Evolutionary conservation across 2,329 filamentous ascomycete species (phyloP).

Genomic region (Phialophora tarda): DNA sequence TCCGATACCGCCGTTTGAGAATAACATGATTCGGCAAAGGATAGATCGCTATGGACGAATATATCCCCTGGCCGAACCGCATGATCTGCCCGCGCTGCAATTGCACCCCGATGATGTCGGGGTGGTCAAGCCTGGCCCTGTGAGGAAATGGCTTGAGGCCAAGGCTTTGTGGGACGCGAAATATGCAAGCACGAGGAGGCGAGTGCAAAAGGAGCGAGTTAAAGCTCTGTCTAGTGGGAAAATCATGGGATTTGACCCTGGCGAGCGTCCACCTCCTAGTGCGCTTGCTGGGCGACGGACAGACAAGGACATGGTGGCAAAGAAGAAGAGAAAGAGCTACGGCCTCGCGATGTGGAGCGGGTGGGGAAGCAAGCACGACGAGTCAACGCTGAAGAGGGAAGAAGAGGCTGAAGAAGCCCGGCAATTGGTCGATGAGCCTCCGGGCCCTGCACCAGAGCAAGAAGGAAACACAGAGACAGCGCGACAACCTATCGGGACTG

Average conservation of each 20-base stretch:
- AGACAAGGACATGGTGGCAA: constrained; percentile 48
- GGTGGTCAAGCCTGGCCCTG: constrained; percentile 77
- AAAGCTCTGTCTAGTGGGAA: constrained; percentile 71
- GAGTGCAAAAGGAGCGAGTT: constrained; percentile 73
- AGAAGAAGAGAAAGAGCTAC: constrained; percentile 67
- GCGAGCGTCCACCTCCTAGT: constrained; percentile 80
- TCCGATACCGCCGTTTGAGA: constrained; percentile 75
- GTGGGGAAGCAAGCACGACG: constrained; percentile 89
- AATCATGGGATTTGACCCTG: constrained; percentile 71
- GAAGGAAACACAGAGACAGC: background rate
- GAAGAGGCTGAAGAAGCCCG: constrained; percentile 24
- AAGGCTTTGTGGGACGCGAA: constrained; percentile 74
- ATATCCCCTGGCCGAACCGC: constrained; percentile 67
- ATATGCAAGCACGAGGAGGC: constrained; percentile 71
- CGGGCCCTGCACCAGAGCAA: background rate
- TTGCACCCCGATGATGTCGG: constrained; percentile 72
- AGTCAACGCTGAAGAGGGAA: constrained; percentile 64
- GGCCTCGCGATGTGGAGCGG: constrained; percentile 82
- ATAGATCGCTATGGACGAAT: constrained; percentile 79
- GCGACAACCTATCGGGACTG: background rate
- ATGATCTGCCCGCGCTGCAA: constrained; percentile 69
- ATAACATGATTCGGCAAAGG: constrained; percentile 90
- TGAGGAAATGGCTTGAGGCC: constrained; percentile 81
- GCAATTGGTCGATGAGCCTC: constrained; percentile 11
- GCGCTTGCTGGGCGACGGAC: constrained; percentile 76